Conservation (phyloP, 257 asterid genomes). For the Nicotiana undulata region DNA sequence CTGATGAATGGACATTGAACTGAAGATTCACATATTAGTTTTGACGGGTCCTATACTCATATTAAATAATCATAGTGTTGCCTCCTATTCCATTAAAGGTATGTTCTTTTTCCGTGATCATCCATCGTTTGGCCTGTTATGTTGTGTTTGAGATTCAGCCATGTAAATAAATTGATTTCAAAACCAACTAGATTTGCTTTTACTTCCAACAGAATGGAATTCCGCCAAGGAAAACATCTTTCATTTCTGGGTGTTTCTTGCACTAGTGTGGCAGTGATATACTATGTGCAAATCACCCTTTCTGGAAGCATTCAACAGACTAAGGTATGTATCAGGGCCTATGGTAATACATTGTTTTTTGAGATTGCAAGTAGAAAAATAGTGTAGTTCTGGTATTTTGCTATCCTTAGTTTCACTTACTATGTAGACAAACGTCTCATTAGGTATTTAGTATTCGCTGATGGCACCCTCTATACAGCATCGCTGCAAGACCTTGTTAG, state of each 20-base stretch:
- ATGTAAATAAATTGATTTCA: neutral
- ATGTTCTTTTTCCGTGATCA: neutral
- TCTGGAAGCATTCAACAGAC: neutral
- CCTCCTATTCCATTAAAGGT: neutral
- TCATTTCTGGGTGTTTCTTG: neutral
- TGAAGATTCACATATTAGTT: neutral
- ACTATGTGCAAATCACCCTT: neutral
- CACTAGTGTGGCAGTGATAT: neutral
- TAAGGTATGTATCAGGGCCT: neutral
- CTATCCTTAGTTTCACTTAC: neutral
- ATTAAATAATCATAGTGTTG: neutral
- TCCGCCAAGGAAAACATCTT: neutral
- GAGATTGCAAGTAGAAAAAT: neutral
- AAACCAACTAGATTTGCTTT: neutral
- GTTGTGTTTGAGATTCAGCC: neutral
- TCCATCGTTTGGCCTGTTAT: neutral
- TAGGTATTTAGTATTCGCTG: neutral
- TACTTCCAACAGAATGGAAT: neutral
- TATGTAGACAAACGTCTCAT: neutral
- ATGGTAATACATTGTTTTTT: neutral
- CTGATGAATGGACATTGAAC: conserved; percentile 21
- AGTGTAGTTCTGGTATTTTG: neutral
- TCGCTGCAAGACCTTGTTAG: neutral
- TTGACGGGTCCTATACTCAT: neutral
- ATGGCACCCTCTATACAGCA: neutral